Evolutionary conservation across 1,139 yeast genomes (phyloP), one percentile per base, ranked within the genome.

Genomic region (Blastobotrys malaysiensis): DNA sequence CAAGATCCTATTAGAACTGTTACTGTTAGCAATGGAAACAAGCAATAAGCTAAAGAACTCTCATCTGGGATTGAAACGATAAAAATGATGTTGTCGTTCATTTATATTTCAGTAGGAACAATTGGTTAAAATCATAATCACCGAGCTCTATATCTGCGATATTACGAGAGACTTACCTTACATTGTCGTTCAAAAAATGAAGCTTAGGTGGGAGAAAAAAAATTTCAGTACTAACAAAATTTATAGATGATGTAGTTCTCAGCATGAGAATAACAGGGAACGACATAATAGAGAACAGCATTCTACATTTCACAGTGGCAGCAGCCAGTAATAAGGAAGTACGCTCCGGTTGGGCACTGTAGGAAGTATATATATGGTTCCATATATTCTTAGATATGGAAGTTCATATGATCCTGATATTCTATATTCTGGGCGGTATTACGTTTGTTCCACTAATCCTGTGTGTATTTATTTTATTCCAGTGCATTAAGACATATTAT

Each of bases 381-480:
- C 39, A 31, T 31, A 26, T 26, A 26, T 26, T 26, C 2, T 26
- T 26, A 31, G 39, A 13, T 31, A 31, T 31, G 39, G 39, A 31
- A 13, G 5, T 31, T n/a, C 16, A 31, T 7, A 13, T 31, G 3
- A 7, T 7, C 2, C 39, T 31, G 16, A 7, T 67, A 22, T 72
- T 75, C 1, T 86, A 84, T 65, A 48, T 88, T 1, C 52, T 87
- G 3, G 97, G 97, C 5, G 97, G 97, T 0, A 47, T 90, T 5
- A 88, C 97, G 5, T 31, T 31, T 31, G 11, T 31, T 31, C 39
- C 39, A n/a, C 5, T 31, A 5, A 7, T 31, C 11, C 16, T 31
- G 16, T 31, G 14, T n/a, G 16, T 16, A 5, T 16, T 31, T 16
- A 3, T 31, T 13, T 16, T 31, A 13, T 31, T 31, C 16, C 16